Percentiles rank a stretch among this genome's conserved stretches.
These are phyloP conservation scores for Aureobasidium sp. DNA, from an alignment of 2,329 filamentous ascomycete genomes.

Conservation along the genomic window DNA sequence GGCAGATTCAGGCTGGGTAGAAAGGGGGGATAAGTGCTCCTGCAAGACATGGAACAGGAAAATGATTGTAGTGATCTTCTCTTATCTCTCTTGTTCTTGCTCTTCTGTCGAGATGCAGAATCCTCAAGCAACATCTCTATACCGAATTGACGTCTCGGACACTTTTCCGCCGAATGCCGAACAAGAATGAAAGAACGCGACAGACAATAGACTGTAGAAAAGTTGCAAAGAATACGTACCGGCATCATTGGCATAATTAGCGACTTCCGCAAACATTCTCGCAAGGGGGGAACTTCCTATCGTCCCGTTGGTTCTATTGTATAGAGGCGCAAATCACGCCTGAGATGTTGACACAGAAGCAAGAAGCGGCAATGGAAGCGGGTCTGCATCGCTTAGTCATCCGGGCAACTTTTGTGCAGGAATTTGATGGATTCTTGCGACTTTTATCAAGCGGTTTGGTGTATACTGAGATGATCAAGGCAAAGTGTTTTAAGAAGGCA, in stretches of 20 bases:
- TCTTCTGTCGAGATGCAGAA: too few species aligned
- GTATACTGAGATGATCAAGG: too few species aligned
- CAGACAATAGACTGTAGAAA: too few species aligned
- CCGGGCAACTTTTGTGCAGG: neutral
- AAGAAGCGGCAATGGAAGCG: neutral
- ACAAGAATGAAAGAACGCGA: neutral
- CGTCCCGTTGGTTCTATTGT: neutral
- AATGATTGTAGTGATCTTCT: too few species aligned
- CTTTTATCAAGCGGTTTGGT: too few species aligned
- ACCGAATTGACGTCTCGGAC: neutral
- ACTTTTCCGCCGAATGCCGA: neutral
- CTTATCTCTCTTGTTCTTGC: too few species aligned
- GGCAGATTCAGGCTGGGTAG: too few species aligned
- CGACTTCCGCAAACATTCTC: neutral
- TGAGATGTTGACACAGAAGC: conserved; percentile 3
- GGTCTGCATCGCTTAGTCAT: neutral
- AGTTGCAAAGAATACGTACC: conserved; percentile 1
- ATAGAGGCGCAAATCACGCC: neutral
- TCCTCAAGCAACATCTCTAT: neutral
- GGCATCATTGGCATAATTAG: conserved; percentile 10
- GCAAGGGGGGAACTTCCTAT: neutral
- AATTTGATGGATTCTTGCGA: too few species aligned
- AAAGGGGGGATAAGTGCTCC: too few species aligned
- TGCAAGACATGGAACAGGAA: too few species aligned
- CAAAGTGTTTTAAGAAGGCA: too few species aligned